Evolutionary conservation across 1,139 yeast species (phyloP).

Genomic region (Diutina neorugosa): DNA sequence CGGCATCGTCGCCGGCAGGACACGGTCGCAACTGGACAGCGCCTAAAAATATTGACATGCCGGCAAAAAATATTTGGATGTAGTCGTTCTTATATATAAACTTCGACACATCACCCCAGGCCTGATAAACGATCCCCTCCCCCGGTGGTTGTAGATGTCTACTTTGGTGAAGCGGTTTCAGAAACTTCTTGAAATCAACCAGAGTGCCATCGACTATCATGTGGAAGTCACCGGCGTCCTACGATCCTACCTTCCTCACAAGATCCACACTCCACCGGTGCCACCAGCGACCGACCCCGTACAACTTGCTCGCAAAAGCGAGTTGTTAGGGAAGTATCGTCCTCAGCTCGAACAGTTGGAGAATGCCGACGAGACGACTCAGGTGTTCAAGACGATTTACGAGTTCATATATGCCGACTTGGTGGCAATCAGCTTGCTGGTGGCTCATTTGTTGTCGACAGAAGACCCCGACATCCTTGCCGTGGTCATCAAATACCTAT

Average conservation of each 20-base stretch:
- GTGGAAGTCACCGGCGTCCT: background rate
- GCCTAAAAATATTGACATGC: background rate
- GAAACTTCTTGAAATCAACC: background rate
- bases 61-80: background rate
- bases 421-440: background rate
- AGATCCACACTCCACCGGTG: background rate
- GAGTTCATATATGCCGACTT: background rate
- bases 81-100: background rate
- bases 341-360: background rate
- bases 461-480: background rate
- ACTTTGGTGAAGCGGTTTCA: background rate
- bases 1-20: constrained; percentile 1
- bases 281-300: background rate
- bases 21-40: background rate
- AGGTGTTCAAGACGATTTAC: background rate
- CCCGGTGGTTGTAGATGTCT: background rate
- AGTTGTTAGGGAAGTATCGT: background rate
- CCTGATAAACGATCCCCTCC: background rate
- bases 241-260: background rate
- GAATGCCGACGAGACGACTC: background rate
- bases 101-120: background rate
- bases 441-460: background rate
- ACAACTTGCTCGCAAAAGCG: background rate
- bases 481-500: background rate
- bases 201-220: background rate